Percentiles rank a stretch among this genome's conserved stretches.
Evolutionary conservation across 1,139 yeast species (phyloP).

Genomic region (Eremothecium cymbalariae): DNA sequence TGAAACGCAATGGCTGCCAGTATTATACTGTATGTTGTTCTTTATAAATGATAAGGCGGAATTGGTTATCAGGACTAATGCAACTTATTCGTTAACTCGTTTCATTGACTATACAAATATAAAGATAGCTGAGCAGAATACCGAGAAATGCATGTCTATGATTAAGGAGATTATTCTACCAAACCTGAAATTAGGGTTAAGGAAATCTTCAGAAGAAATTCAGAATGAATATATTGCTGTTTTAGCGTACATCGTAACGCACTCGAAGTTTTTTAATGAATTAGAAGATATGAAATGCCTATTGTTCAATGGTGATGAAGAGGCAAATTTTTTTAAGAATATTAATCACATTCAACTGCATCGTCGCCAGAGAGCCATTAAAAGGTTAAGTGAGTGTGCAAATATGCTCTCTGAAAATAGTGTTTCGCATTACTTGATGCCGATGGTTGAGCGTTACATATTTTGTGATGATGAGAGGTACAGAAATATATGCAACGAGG

Average conservation of each 20-base stretch:
- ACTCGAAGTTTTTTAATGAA: slow-evolving; percentile 43
- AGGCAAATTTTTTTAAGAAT: slow-evolving; percentile 75
- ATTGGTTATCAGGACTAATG: slow-evolving; percentile 70
- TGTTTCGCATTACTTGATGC: slow-evolving; percentile 73
- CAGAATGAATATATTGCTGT: slow-evolving; percentile 65
- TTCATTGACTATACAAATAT: slow-evolving; percentile 53
- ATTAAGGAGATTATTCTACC: slow-evolving; percentile 58
- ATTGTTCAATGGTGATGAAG: slow-evolving; percentile 63
- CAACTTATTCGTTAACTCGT: slow-evolving; percentile 55
- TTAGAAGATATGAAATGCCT: slow-evolving; percentile 62
- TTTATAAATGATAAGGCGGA: slow-evolving; percentile 76
- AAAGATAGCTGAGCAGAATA: slow-evolving; percentile 33
- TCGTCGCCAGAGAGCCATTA: slow-evolving; percentile 77
- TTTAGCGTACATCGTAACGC: slow-evolving; percentile 53
- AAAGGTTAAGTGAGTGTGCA: slow-evolving; percentile 44
- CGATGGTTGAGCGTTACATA: slow-evolving; percentile 75
- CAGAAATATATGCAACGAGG: slow-evolving; percentile 66
- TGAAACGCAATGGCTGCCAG: slow-evolving; percentile 69
- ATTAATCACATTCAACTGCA: slow-evolving; percentile 78
- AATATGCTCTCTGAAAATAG: slow-evolving; percentile 44
- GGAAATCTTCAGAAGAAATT: slow-evolving; percentile 53
- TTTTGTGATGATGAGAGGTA: slow-evolving; percentile 46
- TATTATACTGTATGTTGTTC: slow-evolving; percentile 58
- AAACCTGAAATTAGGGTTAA: slow-evolving; percentile 57
- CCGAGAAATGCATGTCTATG: slow-evolving; percentile 36